Evolutionary conservation across 371 early-diverging fungal genomes (phyloP).

Genomic region (Rhizopus microsporus): DNA sequence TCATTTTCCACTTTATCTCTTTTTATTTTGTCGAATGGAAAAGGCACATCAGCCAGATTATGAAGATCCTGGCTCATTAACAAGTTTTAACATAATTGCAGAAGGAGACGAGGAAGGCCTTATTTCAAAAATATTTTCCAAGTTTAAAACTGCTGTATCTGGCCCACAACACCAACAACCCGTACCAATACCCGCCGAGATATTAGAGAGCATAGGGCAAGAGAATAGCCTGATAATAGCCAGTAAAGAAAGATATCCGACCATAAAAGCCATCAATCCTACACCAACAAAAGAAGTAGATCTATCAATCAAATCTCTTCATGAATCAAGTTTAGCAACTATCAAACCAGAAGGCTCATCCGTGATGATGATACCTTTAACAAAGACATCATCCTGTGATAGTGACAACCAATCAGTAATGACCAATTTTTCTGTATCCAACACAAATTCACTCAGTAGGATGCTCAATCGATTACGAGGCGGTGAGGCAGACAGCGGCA

Average conservation of each 20-base stretch:
- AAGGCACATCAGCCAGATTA: constrained; percentile 12
- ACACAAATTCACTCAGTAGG: constrained; percentile 52
- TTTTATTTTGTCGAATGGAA: constrained; percentile 18
- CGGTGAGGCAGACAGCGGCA: constrained; percentile 39
- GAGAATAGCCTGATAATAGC: not conserved
- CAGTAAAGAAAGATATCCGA: not conserved
- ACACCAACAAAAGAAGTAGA: not conserved
- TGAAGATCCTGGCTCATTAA: constrained; percentile 44
- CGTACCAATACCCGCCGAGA: not conserved
- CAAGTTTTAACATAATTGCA: constrained; percentile 48
- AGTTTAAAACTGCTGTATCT: constrained; percentile 57
- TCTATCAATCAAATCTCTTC: not conserved
- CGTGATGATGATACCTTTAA: constrained; percentile 17
- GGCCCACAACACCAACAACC: constrained; percentile 20
- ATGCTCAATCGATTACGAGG: constrained; percentile 56
- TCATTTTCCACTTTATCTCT: constrained; percentile 2
- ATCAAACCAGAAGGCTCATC: constrained; percentile 5
- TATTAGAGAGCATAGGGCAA: not conserved
- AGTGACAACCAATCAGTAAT: constrained; percentile 58
- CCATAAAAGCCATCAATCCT: constrained; percentile 5
- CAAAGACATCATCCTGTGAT: constrained; percentile 34
- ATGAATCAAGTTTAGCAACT: constrained; percentile 13
- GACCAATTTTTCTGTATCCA: constrained; percentile 53
- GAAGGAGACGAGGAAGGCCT: constrained; percentile 57
- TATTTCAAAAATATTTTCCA: constrained; percentile 60